Evolutionary conservation across 129 eudicot genomes (phyloP).

Genomic region (Pseudognaphalium luteoalbum): DNA sequence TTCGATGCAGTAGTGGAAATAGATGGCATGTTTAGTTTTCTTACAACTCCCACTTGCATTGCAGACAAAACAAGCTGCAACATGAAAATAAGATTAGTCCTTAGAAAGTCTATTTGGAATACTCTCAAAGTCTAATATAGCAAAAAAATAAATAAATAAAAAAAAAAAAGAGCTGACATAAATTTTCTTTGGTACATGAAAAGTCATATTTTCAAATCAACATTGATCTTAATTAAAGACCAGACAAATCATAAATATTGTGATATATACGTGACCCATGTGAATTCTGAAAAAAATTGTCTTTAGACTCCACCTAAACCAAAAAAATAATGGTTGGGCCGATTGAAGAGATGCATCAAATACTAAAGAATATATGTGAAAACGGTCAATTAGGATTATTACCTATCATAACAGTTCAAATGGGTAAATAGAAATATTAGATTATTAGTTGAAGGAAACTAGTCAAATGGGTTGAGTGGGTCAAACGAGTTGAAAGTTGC

Average conservation of each 20-base stretch:
- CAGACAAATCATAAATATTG: background rate
- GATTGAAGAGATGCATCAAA: background rate
- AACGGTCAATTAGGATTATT: background rate
- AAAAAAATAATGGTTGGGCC: background rate
- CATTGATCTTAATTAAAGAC: background rate
- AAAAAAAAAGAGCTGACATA: background rate
- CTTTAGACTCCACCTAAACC: background rate
- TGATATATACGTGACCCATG: background rate
- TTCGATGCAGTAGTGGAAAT: slow-evolving; percentile 42
- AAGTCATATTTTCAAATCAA: background rate
- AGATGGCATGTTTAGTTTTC: slow-evolving; percentile 46
- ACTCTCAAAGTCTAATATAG: no score
- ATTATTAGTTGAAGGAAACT: background rate
- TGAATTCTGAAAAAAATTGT: background rate
- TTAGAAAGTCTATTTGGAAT: background rate
- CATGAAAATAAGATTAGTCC: slow-evolving; percentile 23
- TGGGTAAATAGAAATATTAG: background rate
- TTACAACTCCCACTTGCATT: slow-evolving; percentile 79
- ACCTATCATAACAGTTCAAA: background rate
- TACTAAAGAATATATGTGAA: background rate
- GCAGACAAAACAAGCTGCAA: slow-evolving; percentile 77
- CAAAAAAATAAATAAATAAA: slow-evolving; percentile 3
- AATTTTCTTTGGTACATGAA: background rate
- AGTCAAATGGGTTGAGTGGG: background rate
- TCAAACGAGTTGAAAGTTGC: background rate